These are phyloP conservation scores for Zygosaccharomyces sapae DNA, from an alignment of 1,139 yeast species.

Conservation along the genomic window DNA sequence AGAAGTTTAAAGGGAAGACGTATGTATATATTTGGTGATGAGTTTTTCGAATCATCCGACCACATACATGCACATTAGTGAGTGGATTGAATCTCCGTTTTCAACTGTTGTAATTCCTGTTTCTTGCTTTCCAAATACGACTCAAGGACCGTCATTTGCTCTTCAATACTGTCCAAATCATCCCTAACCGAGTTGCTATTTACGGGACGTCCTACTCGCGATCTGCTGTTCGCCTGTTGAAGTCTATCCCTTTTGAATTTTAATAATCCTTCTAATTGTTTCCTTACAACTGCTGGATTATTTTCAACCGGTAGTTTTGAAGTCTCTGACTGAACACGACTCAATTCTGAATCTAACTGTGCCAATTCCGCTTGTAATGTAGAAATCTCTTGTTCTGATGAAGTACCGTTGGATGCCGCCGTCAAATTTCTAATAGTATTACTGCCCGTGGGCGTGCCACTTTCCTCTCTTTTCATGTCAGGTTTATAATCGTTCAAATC, in stretches of 20 bases:
- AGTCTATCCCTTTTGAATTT: conserved; percentile 56
- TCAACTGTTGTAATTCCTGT: conserved; percentile 44
- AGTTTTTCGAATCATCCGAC: not conserved
- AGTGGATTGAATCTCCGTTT: conserved; percentile 38
- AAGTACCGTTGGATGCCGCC: not conserved
- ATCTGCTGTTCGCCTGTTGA: conserved; percentile 33
- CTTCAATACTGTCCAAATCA: conserved; percentile 47
- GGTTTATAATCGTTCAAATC: conserved; percentile 55
- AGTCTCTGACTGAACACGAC: conserved; percentile 54
- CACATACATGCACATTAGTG: conserved; percentile 1
- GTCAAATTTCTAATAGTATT: conserved; percentile 23
- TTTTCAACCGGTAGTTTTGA: conserved; percentile 39
- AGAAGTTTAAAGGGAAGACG: not conserved
- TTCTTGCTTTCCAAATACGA: conserved; percentile 48
- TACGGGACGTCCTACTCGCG: conserved; percentile 12
- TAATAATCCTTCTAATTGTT: conserved; percentile 78
- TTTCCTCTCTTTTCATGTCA: conserved; percentile 34
- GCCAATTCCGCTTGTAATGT: conserved; percentile 73
- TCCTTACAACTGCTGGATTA: conserved; percentile 45
- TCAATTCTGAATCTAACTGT: conserved; percentile 63
- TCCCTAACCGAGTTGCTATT: conserved; percentile 41
- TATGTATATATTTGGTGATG: not conserved
- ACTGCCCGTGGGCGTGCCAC: conserved; percentile 19
- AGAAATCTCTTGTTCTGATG: conserved; percentile 73
- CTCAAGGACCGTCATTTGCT: conserved; percentile 52